These are phyloP conservation scores for Amphibolis antarctica DNA, from an alignment of 106 monocot species.

Conservation along the genomic window DNA sequence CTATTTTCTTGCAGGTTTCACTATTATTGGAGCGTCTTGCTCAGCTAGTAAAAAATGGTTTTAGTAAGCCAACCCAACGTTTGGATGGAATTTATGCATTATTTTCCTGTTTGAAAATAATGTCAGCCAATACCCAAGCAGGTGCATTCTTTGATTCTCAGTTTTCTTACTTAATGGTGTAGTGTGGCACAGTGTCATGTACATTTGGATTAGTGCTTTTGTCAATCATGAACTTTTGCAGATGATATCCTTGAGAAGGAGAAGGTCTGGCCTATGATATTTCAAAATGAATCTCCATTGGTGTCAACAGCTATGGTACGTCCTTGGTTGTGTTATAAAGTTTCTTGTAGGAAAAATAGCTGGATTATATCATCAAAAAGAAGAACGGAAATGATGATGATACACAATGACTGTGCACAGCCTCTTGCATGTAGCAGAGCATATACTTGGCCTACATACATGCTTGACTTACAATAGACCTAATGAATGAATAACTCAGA, in stretches of 20 bases:
- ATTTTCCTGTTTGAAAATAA: slow-evolving; percentile 43
- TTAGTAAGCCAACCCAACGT: slow-evolving; percentile 73
- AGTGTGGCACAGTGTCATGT: slow-evolving; percentile 1
- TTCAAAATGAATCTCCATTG: slow-evolving; percentile 72
- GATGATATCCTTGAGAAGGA: slow-evolving; percentile 70
- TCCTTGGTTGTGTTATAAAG: neutral
- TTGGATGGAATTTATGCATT: slow-evolving; percentile 97
- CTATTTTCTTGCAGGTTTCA: slow-evolving; percentile 28
- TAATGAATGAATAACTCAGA: no score
- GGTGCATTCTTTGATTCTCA: slow-evolving; percentile 20
- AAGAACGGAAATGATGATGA: no score
- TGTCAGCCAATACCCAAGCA: slow-evolving; percentile 39
- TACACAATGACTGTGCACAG: no score
- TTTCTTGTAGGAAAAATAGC: neutral
- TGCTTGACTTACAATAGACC: no score
- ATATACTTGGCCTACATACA: no score
- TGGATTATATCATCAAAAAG: neutral
- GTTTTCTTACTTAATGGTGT: neutral
- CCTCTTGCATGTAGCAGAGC: no score
- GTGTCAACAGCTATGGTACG: slow-evolving; percentile 52
- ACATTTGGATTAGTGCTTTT: neutral
- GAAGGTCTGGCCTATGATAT: slow-evolving; percentile 72
- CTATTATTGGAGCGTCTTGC: slow-evolving; percentile 60
- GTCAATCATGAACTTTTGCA: slow-evolving; percentile 16
- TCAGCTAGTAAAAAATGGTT: slow-evolving; percentile 72